Base-by-base conservation (phyloP, 352 stramenopile species). In the Globisporangium cystogenes region DNA sequence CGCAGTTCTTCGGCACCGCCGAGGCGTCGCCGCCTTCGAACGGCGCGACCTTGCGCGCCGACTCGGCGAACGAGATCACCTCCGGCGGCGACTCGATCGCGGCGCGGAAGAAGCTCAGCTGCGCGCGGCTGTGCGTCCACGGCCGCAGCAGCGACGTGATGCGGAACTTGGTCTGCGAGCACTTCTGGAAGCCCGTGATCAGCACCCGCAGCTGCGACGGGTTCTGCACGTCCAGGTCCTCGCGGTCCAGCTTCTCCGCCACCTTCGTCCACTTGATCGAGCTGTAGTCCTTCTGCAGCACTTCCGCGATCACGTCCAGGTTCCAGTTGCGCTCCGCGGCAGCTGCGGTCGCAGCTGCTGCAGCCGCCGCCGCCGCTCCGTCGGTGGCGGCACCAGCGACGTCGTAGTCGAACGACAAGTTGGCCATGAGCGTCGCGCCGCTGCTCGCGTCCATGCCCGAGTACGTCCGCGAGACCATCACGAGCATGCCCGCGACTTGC, bases 261-360 rank as follows among this genome's bases (percentile, higher is more conserved):
- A 95, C 85, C 64, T 93, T 95, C 8, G 60, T 55, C 85, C 85
- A 95, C 62, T 92, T 92, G 57, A 95, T 92, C 14, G 78, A 88
- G 33, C 59, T 49, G 51, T 91, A 95, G 57, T 95, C 81, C 54
- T 87, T 87, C 44, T 93, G 77, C 37, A 95, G 56, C 39, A 95
- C 85, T 36, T 90, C 78, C 6, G 79, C 85, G 48, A 95, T 90
- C 51, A 95, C 82, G 54, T 92, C 85, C 23, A 95, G 64, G 51
- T 95, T 81, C 85, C 85, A 95, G 37, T 47, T 58, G 33, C 21
- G 33, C 27, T 49, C 57, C n/a, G n/a, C 42, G 7, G 60, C 50
- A 20, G 64, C 57, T 15, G 64, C 39, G 18, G 73, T 60, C 20
- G 70, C 51, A 20, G n/a, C 31, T 7, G 60, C 51, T 7, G 68